phyloP scores from a whole-genome alignment of 805 yeast species.

The Kluyveromyces aestuarii region DNA sequence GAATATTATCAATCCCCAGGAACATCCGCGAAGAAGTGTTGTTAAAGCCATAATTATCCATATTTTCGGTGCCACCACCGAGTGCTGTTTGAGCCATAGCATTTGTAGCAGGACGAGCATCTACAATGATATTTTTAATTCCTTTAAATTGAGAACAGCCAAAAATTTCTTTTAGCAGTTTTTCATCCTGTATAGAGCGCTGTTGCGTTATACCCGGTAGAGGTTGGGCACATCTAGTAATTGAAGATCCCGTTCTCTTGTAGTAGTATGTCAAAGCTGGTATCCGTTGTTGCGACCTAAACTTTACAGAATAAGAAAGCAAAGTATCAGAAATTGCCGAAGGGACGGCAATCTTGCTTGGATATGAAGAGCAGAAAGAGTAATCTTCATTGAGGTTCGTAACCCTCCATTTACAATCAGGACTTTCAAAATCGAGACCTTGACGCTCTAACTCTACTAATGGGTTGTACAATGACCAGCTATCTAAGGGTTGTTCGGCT shows the following conservation, averaged over 20 bases:
- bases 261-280: slow-evolving; percentile 79
- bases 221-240: slow-evolving; percentile 89
- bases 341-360: slow-evolving; percentile 61
- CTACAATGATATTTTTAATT: slow-evolving; percentile 62
- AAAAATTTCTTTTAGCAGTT: slow-evolving; percentile 65
- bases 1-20: slow-evolving; percentile 89
- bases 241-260: slow-evolving; percentile 58
- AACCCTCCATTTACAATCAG: slow-evolving; percentile 52
- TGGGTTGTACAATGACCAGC: slow-evolving; percentile 68
- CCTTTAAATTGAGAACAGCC: slow-evolving; percentile 43
- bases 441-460: slow-evolving; percentile 62
- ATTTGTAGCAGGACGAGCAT: slow-evolving; percentile 86
- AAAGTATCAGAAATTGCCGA: slow-evolving; percentile 71
- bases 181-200: slow-evolving; percentile 88
- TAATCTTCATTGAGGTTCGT: slow-evolving; percentile 57
- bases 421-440: slow-evolving; percentile 38
- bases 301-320: slow-evolving; percentile 73
- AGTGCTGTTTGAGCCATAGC: slow-evolving; percentile 95
- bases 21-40: slow-evolving; percentile 54
- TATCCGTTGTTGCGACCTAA: slow-evolving; percentile 74
- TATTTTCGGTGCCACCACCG: slow-evolving; percentile 96
- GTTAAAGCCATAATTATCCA: slow-evolving; percentile 69
- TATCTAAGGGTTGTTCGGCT: slow-evolving; percentile 50
- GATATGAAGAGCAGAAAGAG: slow-evolving; percentile 68
- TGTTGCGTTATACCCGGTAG: slow-evolving; percentile 82